Evolutionary conservation across 306 rosid species (phyloP).

Genomic region (Phaseolus lunatus): DNA sequence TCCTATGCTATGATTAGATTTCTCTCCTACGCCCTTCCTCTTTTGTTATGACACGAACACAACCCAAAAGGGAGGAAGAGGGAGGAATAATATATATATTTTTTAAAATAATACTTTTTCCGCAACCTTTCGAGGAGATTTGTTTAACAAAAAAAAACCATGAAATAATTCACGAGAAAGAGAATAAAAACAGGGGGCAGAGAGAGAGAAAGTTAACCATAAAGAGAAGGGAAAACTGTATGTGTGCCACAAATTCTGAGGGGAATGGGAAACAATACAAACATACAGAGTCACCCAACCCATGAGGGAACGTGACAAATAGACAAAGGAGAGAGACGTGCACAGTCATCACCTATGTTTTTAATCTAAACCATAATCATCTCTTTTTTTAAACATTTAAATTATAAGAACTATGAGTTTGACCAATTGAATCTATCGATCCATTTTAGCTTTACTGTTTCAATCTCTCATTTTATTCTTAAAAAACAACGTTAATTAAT

Average conservation of each 20-base stretch:
- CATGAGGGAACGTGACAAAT: constrained; percentile 62
- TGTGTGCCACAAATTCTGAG: constrained; percentile 40
- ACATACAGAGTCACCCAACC: constrained; percentile 53
- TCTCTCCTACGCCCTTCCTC: constrained; percentile 41
- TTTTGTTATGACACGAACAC: constrained; percentile 57
- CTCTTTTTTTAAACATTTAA: not conserved
- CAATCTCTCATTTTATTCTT: not conserved
- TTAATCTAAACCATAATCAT: not conserved
- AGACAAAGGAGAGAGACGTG: constrained; percentile 33
- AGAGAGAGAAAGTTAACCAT: not conserved
- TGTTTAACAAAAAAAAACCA: constrained; percentile 4
- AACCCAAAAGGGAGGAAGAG: constrained; percentile 36
- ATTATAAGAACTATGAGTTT: not conserved
- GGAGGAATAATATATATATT: constrained; percentile 39
- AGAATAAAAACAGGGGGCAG: not conserved
- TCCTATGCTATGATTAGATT: constrained; percentile 48
- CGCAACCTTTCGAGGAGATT: constrained; percentile 4
- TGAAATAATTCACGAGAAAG: constrained; percentile 40
- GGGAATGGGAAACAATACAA: not conserved
- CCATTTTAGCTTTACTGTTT: not conserved
- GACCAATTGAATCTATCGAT: constrained; percentile 8
- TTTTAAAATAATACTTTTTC: constrained; percentile 18
- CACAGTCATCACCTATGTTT: not conserved
- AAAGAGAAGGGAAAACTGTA: constrained; percentile 6
- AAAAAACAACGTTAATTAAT: not conserved